These are phyloP conservation scores for Gleditsia sinensis DNA, from an alignment of 306 rosid genomes.

Conservation along the genomic window DNA sequence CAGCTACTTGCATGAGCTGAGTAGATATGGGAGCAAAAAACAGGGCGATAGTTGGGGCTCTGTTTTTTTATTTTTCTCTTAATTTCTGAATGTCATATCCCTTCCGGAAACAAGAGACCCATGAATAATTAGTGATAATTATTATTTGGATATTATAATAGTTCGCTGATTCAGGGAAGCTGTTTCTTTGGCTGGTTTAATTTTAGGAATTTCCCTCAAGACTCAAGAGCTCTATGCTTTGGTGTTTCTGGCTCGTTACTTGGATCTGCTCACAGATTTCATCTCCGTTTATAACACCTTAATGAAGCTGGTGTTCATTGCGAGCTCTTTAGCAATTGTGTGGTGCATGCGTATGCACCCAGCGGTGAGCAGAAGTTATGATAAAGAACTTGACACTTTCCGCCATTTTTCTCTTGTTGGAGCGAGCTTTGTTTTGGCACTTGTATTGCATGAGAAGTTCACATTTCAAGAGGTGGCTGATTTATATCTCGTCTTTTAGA, in stretches of 20 bases:
- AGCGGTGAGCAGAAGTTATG: conserved; percentile 63
- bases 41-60: neutral
- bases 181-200: neutral
- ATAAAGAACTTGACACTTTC: conserved; percentile 71
- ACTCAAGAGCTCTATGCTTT: conserved; percentile 82
- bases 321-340: conserved; percentile 69
- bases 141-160: neutral
- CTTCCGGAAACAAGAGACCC: neutral
- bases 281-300: conserved; percentile 68
- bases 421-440: conserved; percentile 61
- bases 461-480: conserved; percentile 60
- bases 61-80: neutral
- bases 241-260: conserved; percentile 80
- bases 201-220: conserved; percentile 78
- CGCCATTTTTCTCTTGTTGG: conserved; percentile 63
- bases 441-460: conserved; percentile 68
- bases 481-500: neutral
- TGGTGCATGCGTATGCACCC: conserved; percentile 76
- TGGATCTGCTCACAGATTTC: conserved; percentile 82
- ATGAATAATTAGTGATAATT: neutral
- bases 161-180: neutral
- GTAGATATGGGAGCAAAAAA: neutral
- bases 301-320: conserved; percentile 81
- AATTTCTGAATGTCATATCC: conserved; percentile 9
- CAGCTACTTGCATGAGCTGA: neutral